Conservation (phyloP, 1,284 basidiomycete species). For the Hortiboletus rubellus region DNA sequence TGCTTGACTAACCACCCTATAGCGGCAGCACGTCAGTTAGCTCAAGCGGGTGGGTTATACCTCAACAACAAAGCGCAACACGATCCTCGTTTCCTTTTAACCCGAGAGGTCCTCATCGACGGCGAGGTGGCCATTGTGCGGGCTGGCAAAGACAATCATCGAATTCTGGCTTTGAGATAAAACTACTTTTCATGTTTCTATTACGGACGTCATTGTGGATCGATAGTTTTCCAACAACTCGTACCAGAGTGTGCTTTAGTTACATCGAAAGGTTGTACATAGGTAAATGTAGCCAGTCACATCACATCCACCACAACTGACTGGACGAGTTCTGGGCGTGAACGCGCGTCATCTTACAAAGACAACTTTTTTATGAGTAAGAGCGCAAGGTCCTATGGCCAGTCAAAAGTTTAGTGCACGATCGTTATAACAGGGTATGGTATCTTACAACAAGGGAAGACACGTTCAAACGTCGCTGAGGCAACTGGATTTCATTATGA, state of each 20-base stretch:
- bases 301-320: not conserved
- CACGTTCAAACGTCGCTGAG: conserved; percentile 19
- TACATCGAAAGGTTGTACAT: conserved; percentile 3
- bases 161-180: conserved; percentile 52
- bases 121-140: conserved; percentile 66
- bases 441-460: conserved; percentile 26
- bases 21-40: conserved; percentile 37
- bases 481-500: not conserved
- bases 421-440: not conserved
- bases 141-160: conserved; percentile 73
- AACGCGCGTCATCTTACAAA: not conserved
- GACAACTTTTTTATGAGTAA: conserved; percentile 5
- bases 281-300: not conserved
- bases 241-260: not conserved
- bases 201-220: not conserved
- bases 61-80: conserved; percentile 49
- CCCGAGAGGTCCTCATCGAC: conserved; percentile 58
- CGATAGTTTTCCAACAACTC: not conserved
- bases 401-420: conserved; percentile 3
- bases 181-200: not conserved
- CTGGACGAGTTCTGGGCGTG: not conserved
- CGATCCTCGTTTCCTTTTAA: conserved; percentile 47
- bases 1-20: conserved; percentile 9
- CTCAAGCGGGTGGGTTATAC: conserved; percentile 46
- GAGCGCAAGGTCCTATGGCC: conserved; percentile 29